Evolutionary conservation across 208 protist genomes (phyloP).

Genomic region (Trichomonas tenax): DNA sequence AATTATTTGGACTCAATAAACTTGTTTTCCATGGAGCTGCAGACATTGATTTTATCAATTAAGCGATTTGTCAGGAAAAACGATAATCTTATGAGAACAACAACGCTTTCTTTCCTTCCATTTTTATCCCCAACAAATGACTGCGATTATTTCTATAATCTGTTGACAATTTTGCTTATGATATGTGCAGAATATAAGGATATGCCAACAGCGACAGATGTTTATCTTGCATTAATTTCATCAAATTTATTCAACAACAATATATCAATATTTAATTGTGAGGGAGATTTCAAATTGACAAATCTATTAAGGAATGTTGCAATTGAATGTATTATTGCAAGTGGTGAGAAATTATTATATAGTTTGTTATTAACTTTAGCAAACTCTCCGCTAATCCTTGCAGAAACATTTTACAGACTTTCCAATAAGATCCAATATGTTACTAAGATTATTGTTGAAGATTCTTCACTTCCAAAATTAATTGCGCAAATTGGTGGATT

Average conservation of each 20-base stretch:
- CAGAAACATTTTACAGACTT: neutral
- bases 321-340: neutral
- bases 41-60: neutral
- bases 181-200: neutral
- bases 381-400: neutral
- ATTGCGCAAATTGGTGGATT: neutral
- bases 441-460: neutral
- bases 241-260: neutral
- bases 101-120: neutral
- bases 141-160: neutral
- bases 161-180: neutral
- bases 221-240: neutral
- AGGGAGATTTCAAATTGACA: neutral
- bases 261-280: neutral
- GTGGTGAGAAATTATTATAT: neutral
- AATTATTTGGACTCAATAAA: neutral
- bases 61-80: neutral
- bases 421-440: neutral
- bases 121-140: neutral
- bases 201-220: neutral
- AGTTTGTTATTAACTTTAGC: neutral
- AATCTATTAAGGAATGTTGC: neutral
- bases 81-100: neutral
- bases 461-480: neutral
- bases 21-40: neutral